Evolutionary conservation across 495 filamentous ascomycete species (phyloP).

Genomic region (Penicillium antarcticum): DNA sequence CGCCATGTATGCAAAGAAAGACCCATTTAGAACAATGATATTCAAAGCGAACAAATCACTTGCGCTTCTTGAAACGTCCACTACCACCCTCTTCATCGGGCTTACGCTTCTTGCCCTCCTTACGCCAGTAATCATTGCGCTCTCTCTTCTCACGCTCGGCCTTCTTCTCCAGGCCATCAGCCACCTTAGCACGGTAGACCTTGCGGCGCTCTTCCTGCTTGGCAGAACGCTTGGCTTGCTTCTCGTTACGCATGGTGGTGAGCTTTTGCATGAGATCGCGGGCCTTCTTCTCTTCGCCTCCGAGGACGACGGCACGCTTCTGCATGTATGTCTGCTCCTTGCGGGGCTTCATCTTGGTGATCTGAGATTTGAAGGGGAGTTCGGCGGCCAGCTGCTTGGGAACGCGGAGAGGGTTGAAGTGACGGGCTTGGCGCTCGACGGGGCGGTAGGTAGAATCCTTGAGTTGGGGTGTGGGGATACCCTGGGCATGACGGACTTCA

Average conservation of each 20-base stretch:
- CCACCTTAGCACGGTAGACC: constrained; percentile 75
- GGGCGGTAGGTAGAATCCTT: constrained; percentile 79
- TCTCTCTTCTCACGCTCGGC: constrained; percentile 81
- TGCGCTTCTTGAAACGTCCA: constrained; percentile 69
- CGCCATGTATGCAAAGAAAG: constrained; percentile 26
- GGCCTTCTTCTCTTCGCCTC: constrained; percentile 81
- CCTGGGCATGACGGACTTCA: constrained; percentile 75
- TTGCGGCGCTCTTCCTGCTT: constrained; percentile 84
- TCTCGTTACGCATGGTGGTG: constrained; percentile 86
- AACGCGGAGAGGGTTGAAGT: constrained; percentile 93
- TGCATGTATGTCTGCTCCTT: constrained; percentile 85
- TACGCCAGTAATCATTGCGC: constrained; percentile 87
- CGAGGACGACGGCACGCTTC: constrained; percentile 84
- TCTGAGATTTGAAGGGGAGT: constrained; percentile 91
- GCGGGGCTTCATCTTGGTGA: constrained; percentile 73
- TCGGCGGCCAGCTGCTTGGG: constrained; percentile 79
- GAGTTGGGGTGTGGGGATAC: constrained; percentile 70
- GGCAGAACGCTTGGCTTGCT: constrained; percentile 70
- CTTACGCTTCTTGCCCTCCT: constrained; percentile 92
- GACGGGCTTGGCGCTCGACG: constrained; percentile 73
- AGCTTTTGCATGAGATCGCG: constrained; percentile 92
- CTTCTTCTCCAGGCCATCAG: constrained; percentile 77
- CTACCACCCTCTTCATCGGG: constrained; percentile 58
- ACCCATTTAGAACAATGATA: constrained; percentile 14
- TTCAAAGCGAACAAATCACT: constrained; percentile 28